Base-by-base conservation (phyloP, 1,284 basidiomycete genomes). In the Malassezia vespertilionis region DNA sequence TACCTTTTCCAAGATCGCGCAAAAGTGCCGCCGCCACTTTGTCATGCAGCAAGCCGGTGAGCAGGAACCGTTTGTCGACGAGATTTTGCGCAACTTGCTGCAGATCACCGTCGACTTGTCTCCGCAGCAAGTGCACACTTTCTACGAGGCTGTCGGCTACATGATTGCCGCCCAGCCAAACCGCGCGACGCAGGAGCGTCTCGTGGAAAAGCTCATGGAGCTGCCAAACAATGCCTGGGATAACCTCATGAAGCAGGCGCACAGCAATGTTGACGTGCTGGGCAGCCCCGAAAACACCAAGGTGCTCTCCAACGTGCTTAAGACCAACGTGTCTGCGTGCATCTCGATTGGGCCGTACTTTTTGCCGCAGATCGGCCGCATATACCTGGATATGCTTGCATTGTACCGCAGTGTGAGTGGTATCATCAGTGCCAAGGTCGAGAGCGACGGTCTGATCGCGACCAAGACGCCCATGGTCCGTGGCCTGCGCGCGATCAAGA, bases 121-220 rank as follows among this genome's bases (percentile, higher is more conserved):
- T 4, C 87, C 93, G 33, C 85, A 86, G 66, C 93, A 99, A 75
- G 85, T 71, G 33, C 70, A 71, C 56, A 71, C 70, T 33, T 71
- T 71, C 52, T 71, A 71, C 53, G 91, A 99, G 74, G 93, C 93
- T 6, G 85, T 96, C 39, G 93, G 93, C 17, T 89, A 96, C 75
- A 97, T 97, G 93, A 95, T 99, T 62, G 88, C 90, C 15, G 89
- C 91, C 2, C 93, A 97, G 71, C 91, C 91, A 34, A 95, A 97
- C 73, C 91, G 93, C 71, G 83, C 86, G 14, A 86, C 85, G 58
- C 93, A 96, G 73, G 93, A 97, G 75, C 84, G 87, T 56, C 76
- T 97, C 46, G 96, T 99, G 46, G 77, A 81, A 21, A 93, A 90
- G 70, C 74, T 99, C 42, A 99, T 97, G 93, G 87, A 93, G 60